These are phyloP conservation scores for Mortierella sp. DNA, from an alignment of 371 early-diverging fungal genomes.

Conservation along the genomic window DNA sequence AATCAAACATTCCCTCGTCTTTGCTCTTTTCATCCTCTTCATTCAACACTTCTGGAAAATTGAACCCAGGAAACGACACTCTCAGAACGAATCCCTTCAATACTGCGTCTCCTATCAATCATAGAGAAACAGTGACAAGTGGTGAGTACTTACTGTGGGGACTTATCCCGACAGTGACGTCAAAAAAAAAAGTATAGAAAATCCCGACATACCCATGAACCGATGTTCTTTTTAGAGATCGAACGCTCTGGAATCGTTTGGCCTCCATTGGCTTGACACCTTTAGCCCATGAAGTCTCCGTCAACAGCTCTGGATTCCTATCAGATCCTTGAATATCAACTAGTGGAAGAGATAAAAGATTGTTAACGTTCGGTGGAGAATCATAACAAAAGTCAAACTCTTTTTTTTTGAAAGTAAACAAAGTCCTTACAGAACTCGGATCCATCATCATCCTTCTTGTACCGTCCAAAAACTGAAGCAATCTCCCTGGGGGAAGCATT, in stretches of 20 bases:
- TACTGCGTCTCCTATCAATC: slow-evolving; percentile 17
- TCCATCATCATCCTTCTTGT: not conserved
- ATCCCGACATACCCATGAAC: slow-evolving; percentile 21
- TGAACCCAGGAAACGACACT: slow-evolving; percentile 7
- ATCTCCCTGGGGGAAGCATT: slow-evolving; percentile 9
- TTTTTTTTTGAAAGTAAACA: too few species aligned
- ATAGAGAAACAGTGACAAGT: too few species aligned
- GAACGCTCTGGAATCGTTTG: slow-evolving; percentile 13
- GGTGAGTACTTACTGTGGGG: too few species aligned
- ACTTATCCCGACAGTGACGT: too few species aligned
- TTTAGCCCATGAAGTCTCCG: slow-evolving; percentile 18
- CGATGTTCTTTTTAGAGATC: slow-evolving; percentile 19
- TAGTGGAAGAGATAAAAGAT: not conserved
- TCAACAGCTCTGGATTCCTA: slow-evolving; percentile 8
- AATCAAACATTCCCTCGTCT: slow-evolving; percentile 10
- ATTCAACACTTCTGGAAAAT: not conserved
- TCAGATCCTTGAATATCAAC: slow-evolving; percentile 14
- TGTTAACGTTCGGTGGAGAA: too few species aligned
- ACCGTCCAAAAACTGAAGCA: slow-evolving; percentile 21
- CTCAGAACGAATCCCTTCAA: slow-evolving; percentile 15
- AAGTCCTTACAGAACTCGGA: slow-evolving; percentile 15
- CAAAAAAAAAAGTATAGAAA: too few species aligned
- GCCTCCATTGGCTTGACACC: slow-evolving; percentile 8
- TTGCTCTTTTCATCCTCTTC: not conserved
- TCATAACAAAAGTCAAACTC: not conserved